Base-by-base conservation (phyloP, 192 early-diverging fungal genomes). In the Coemansia umbellata region DNA sequence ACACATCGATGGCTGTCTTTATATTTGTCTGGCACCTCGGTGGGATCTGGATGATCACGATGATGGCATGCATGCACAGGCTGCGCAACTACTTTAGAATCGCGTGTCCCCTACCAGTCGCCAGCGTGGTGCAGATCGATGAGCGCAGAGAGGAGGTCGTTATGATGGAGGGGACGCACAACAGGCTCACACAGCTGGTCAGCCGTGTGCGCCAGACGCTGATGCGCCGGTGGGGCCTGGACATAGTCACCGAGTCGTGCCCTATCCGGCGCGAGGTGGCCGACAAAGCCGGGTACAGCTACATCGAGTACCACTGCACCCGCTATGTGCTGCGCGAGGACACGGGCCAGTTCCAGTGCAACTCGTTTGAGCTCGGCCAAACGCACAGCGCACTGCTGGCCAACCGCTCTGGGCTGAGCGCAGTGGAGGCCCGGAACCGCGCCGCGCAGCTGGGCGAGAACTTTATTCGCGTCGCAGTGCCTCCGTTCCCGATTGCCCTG, bases 261-360 rank as follows among this genome's bases (percentile, higher is more conserved):
- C 37, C 59, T 11, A 55, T 85, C 11, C 31, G 78, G 37, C 78
- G 79, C 2, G 37, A 50, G 14, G 64, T 55, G 14, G 77, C 60
- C 7, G 69, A 76, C 13, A 32, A 18, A 1, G 24, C 10, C 17
- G 17, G 18, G 42, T 43, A 48, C 14, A 55, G 58, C 26, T 89
- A 78, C 55, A 82, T 92, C 52, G 87, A 91, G 68, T 85, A 83
- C 56, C 83, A 87, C 58, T 89, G 86, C 68, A 83, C 87, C 24
- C 82, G 88, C 24, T 92, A 92, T 50, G 82, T 91, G 19, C 82
- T 80, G 51, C 78, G 83, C 43, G 51, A 69, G 8, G 52, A 54
- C 14, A 42, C 63, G 8, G 62, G 52, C 28, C 18, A 24, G 6
- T 91, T 87, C 63, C 80, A 76, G 33, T 81, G 84, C 28, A 78